A percentile compares a stretch with the other conserved stretches of the same genome.
Conservation (phyloP, 2,329 filamentous ascomycete genomes). For the Alternaria gaisen region DNA sequence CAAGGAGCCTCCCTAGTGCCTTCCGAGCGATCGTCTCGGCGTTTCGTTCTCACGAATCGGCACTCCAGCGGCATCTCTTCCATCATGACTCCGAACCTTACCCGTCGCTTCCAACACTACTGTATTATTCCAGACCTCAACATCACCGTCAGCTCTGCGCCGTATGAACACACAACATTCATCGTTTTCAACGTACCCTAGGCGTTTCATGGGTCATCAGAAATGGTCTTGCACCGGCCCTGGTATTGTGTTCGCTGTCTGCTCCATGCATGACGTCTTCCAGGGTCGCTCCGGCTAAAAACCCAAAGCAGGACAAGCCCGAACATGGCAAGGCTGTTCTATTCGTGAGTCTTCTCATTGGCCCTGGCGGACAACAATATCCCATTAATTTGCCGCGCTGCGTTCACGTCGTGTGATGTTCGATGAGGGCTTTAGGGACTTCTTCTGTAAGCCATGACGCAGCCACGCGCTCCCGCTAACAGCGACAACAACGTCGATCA, state of each 20-base stretch:
- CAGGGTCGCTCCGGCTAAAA: conserved; percentile 34
- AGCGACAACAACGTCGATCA: conserved; percentile 25
- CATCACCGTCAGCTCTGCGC: background rate
- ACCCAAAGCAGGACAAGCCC: conserved; percentile 15
- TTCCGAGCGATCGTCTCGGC: conserved; percentile 42
- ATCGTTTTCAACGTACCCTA: background rate
- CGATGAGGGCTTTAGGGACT: conserved; percentile 14
- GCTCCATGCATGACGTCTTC: conserved; percentile 3
- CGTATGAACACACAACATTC: background rate
- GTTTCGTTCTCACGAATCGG: conserved; percentile 31
- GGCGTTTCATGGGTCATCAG: background rate
- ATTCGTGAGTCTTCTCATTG: conserved; percentile 23
- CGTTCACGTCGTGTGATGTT: conserved; percentile 2
- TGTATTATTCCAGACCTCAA: background rate
- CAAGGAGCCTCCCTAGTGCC: conserved; percentile 29
- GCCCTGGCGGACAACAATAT: conserved; percentile 16
- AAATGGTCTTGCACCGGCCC: background rate
- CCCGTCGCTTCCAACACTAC: background rate
- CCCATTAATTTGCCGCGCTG: conserved; percentile 32
- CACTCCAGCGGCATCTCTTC: conserved; percentile 34
- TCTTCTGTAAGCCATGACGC: conserved; percentile 15
- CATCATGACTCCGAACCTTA: conserved; percentile 22
- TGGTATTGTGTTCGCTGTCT: background rate
- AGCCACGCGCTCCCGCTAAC: conserved; percentile 29
- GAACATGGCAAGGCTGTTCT: conserved; percentile 13